A percentile compares a stretch with the other conserved stretches of the same genome.
phyloP scores from a whole-genome alignment of 768 basidiomycete species.

The Termitomyces sp. region DNA sequence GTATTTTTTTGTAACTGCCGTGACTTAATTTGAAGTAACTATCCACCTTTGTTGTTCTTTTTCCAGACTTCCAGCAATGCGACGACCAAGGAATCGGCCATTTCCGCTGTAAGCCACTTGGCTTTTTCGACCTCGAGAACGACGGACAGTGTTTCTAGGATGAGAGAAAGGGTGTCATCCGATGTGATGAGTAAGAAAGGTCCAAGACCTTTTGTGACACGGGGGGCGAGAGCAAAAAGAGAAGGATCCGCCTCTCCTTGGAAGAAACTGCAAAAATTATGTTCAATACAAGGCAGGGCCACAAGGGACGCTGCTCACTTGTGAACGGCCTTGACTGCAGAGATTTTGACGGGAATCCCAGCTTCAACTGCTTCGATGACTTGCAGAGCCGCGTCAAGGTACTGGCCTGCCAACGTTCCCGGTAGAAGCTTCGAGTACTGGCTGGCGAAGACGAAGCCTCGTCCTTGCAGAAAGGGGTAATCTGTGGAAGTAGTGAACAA shows the following conservation, averaged over 20 bases:
- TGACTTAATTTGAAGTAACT: background rate
- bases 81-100: slow-evolving; percentile 60
- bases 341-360: slow-evolving; percentile 86
- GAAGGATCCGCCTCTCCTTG: slow-evolving; percentile 56
- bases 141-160: slow-evolving; percentile 81
- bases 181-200: slow-evolving; percentile 78
- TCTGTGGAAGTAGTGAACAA: slow-evolving; percentile 37
- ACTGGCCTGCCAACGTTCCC: slow-evolving; percentile 69
- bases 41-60: slow-evolving; percentile 77
- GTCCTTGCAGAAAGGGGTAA: slow-evolving; percentile 88
- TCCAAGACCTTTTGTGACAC: slow-evolving; percentile 76
- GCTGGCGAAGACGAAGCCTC: slow-evolving; percentile 92
- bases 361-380: slow-evolving; percentile 73
- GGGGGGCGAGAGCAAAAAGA: slow-evolving; percentile 58
- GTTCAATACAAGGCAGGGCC: slow-evolving; percentile 4
- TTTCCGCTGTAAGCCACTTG: slow-evolving; percentile 64
- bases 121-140: slow-evolving; percentile 71
- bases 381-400: slow-evolving; percentile 81
- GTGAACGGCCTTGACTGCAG: slow-evolving; percentile 88
- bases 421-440: slow-evolving; percentile 78
- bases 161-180: slow-evolving; percentile 85
- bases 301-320: slow-evolving; percentile 52
- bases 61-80: slow-evolving; percentile 80
- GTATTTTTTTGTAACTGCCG: background rate
- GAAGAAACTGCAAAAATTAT: slow-evolving; percentile 51